These are phyloP conservation scores for Digitaria exilis DNA, from an alignment of 202 grass and related monocot species.

Conservation along the genomic window DNA sequence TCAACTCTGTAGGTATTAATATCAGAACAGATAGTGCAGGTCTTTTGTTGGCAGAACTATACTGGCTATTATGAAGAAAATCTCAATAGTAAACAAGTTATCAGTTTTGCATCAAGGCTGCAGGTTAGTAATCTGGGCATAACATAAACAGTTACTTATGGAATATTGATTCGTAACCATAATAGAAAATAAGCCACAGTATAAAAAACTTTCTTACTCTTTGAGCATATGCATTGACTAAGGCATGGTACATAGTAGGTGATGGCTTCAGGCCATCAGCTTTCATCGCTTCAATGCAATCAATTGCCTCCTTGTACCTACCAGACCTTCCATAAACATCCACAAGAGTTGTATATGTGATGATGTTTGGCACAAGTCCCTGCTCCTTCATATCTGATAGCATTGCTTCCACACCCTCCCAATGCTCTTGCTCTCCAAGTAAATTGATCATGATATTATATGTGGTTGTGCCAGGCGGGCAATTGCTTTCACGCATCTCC, in stretches of 20 bases:
- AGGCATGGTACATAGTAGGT: constrained; percentile 85
- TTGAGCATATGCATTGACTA: constrained; percentile 92
- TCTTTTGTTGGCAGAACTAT: not conserved
- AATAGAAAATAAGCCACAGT: not conserved
- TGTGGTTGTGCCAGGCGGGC: constrained; percentile 65
- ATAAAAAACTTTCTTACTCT: constrained; percentile 47
- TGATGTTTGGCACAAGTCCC: constrained; percentile 74
- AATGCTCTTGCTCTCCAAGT: constrained; percentile 62
- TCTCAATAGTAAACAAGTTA: not conserved
- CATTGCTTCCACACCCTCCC: constrained; percentile 68
- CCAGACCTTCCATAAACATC: constrained; percentile 91
- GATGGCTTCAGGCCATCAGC: constrained; percentile 68
- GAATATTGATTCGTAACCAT: not conserved
- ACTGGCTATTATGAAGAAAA: not conserved
- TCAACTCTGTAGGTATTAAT: not conserved
- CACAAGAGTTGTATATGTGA: constrained; percentile 92
- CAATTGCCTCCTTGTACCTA: constrained; percentile 79
- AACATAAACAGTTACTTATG: not conserved
- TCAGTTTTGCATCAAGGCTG: not conserved
- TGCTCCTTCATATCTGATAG: constrained; percentile 73
- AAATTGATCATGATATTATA: constrained; percentile 95
- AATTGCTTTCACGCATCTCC: constrained; percentile 74
- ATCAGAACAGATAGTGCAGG: not conserved
- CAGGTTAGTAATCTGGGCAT: not conserved
- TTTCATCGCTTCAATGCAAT: constrained; percentile 89